Conservation (phyloP, 345 rosid genomes). For the Camelina hispida region DNA sequence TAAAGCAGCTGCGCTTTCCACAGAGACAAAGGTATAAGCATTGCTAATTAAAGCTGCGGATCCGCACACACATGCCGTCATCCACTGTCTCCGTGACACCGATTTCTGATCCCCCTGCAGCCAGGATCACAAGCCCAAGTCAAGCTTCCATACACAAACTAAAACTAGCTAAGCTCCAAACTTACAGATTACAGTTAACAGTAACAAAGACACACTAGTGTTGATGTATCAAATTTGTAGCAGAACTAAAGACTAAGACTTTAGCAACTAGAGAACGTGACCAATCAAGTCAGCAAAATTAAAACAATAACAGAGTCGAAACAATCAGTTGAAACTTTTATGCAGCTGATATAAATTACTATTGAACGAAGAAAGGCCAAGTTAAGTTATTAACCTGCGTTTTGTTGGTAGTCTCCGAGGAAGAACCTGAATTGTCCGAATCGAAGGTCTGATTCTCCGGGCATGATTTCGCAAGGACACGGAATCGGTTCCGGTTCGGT, state of each 20-base stretch:
- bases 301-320: conserved; percentile 10
- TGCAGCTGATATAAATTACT: neutral
- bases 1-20: conserved; percentile 50
- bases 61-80: conserved; percentile 66
- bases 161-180: neutral
- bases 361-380: neutral
- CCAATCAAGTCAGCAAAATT: neutral
- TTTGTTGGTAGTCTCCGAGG: conserved; percentile 16
- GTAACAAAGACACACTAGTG: neutral
- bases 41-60: conserved; percentile 57
- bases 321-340: neutral
- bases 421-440: conserved; percentile 23
- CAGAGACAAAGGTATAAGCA: conserved; percentile 50
- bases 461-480: conserved; percentile 31
- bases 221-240: neutral
- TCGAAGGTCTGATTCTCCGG: conserved; percentile 33
- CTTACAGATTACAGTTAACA: neutral
- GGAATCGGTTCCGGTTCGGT: conserved; percentile 34
- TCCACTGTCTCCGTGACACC: conserved; percentile 70
- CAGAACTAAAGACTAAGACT: conserved; percentile 15
- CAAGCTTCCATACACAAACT: neutral
- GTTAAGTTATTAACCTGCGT: conserved; percentile 12
- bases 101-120: conserved; percentile 50
- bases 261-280: neutral
- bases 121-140: conserved; percentile 9